Base-by-base conservation (phyloP, 306 rosid species). In the Prosopis cineraria region DNA sequence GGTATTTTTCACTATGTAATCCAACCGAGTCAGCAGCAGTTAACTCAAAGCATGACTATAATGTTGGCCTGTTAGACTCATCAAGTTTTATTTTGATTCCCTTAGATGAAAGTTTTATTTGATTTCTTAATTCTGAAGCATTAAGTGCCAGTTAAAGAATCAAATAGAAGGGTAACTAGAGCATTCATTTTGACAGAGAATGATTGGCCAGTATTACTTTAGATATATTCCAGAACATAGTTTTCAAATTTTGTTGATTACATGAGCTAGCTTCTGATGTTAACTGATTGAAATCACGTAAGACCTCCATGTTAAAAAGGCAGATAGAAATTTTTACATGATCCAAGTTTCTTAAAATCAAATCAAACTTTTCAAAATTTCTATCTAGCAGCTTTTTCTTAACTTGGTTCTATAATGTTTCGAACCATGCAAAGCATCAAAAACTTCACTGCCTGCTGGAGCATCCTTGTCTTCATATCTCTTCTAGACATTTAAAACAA, bases 301-400 rank as follows among this genome's bases (percentile, higher is more conserved):
- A 43, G 0, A 7, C 27, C 27, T 4, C 40, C 29, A 3, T 76
- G 63, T 27, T 29, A 5, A 69, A 45, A 67, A 20, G 14, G n/a
- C 24, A 68, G n/a, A 48, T 39, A 31, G 47, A 43, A 58, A 70
- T 41, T 56, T 68, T 20, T 56, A 41, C 81, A 37, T 2, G 34
- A 34, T 47, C 17, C 24, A 19, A 29, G 34, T 40, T 47, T 45
- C 55, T 79, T 12, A 36, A 52, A 6, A 25, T 72, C 36, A 72
- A 52, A 73, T 73, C 44, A 44, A 80, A 13, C 7, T 36, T 66
- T 58, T 58, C 34, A 27, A 9, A n/a, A 12, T 12, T 19, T 25
- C 47, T 33, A 29, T 66, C 31, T 11, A 48, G 24, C 13, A 30
- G 16, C n/a, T 75, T 62, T n/a, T 24, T 53, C 29, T 55, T 56